Evolutionary conservation across 2,329 filamentous ascomycete species (phyloP).

Genomic region (Trichoderma endophyticum): DNA sequence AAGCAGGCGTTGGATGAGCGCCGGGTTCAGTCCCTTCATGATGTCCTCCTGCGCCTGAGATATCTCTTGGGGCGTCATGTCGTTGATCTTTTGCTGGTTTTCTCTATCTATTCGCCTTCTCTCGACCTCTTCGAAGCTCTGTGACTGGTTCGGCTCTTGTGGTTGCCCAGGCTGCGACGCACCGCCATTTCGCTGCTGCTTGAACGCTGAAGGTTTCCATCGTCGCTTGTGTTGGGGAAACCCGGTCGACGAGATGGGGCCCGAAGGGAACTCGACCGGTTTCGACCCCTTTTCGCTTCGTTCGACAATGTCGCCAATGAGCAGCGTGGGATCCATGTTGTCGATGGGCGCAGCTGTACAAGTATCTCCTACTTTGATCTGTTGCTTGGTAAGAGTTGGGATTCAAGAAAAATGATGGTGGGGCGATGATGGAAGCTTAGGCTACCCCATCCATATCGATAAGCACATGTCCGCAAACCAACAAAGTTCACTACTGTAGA

Average conservation of each 20-base stretch:
- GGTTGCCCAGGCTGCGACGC: not conserved
- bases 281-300: slow-evolving; percentile 58
- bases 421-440: not conserved
- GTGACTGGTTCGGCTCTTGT: not conserved
- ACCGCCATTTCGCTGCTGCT: slow-evolving; percentile 47
- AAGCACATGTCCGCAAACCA: not conserved
- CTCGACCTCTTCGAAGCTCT: slow-evolving; percentile 52
- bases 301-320: slow-evolving; percentile 77
- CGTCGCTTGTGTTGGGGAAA: slow-evolving; percentile 90
- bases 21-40: slow-evolving; percentile 71
- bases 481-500: not conserved
- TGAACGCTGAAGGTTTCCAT: slow-evolving; percentile 71
- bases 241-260: slow-evolving; percentile 53
- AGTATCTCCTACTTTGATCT: not conserved
- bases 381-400: not conserved
- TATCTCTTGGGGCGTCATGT: slow-evolving; percentile 81
- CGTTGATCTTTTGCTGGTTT: slow-evolving; percentile 68
- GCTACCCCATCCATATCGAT: slow-evolving; percentile 4
- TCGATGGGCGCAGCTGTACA: not conserved
- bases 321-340: slow-evolving; percentile 46
- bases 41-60: slow-evolving; percentile 76
- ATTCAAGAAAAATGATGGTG: slow-evolving; percentile 3
- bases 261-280: slow-evolving; percentile 56
- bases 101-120: slow-evolving; percentile 74
- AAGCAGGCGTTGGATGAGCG: slow-evolving; percentile 72